These are phyloP conservation scores for Cystobasidium tubakii DNA, from an alignment of 768 basidiomycete genomes.

Conservation along the genomic window DNA sequence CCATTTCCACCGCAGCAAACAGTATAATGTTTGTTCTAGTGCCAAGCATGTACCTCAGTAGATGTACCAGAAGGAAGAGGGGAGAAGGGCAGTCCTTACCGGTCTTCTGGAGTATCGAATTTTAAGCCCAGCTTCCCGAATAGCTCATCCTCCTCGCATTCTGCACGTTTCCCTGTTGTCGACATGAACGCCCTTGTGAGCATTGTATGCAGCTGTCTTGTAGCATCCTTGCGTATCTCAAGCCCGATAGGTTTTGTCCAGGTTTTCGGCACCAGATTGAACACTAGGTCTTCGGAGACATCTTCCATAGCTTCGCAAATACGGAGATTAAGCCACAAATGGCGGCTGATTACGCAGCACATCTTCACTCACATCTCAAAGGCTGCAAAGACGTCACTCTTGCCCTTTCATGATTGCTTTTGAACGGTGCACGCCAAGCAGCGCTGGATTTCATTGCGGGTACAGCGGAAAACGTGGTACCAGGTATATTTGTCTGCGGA, in stretches of 20 bases:
- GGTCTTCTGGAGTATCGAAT: background rate
- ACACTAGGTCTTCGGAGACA: background rate
- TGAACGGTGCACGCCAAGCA: slow-evolving; percentile 1
- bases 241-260: slow-evolving; percentile 7
- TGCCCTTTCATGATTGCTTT: background rate
- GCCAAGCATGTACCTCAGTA: background rate
- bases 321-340: background rate
- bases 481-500: background rate
- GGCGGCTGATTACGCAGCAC: background rate
- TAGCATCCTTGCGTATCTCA: slow-evolving; percentile 10
- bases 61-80: background rate
- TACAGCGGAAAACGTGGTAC: background rate
- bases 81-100: background rate
- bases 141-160: slow-evolving; percentile 16
- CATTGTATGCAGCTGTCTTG: background rate
- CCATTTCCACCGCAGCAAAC: slow-evolving; percentile 33
- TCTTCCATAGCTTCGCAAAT: background rate
- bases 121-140: background rate
- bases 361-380: background rate
- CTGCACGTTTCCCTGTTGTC: background rate
- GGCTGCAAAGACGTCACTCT: background rate
- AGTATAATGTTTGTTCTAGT: slow-evolving; percentile 8
- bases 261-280: background rate
- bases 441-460: background rate
- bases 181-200: background rate